A percentile compares a stretch with the other conserved stretches of the same genome.
Evolutionary conservation across 1,284 basidiomycete species (phyloP).

Genomic region (Tilletia walkeri): DNA sequence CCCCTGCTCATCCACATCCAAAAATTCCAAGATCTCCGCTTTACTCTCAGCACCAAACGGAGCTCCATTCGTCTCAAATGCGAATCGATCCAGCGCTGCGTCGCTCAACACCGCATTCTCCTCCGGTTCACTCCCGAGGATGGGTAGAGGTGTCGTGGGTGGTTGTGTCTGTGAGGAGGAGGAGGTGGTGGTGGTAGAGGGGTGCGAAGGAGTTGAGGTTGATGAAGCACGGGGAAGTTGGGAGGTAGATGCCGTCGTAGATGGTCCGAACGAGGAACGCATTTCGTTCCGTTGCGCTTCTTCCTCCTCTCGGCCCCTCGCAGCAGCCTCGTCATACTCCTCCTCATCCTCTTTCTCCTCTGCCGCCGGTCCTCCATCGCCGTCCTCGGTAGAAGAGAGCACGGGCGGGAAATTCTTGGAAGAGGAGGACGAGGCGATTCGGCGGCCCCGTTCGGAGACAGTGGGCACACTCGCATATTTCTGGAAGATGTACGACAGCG

Average conservation of each 20-base stretch:
- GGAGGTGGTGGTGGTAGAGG: not conserved
- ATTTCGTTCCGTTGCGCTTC: not conserved
- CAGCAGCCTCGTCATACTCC: not conserved
- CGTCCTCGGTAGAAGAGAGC: not conserved
- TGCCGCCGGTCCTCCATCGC: not conserved
- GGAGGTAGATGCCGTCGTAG: not conserved
- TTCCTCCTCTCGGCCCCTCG: constrained; percentile 1
- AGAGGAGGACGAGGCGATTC: constrained; percentile 1
- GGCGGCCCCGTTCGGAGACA: not conserved
- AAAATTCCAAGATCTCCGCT: constrained; percentile 2
- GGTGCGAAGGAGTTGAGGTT: not conserved
- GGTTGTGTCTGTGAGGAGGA: not conserved
- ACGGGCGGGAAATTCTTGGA: too few species aligned
- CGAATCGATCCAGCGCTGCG: constrained; percentile 4
- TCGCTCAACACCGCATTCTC: constrained; percentile 2
- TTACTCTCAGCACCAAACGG: constrained; percentile 13
- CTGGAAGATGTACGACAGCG: constrained; percentile 7
- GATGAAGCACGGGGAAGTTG: not conserved
- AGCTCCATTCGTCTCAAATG: constrained; percentile 14
- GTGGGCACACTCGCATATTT: not conserved
- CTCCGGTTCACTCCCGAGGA: not conserved
- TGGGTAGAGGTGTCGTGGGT: not conserved
- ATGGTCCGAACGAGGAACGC: not conserved
- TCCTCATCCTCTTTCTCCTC: not conserved
- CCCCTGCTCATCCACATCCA: constrained; percentile 3